Base-by-base conservation (phyloP, 805 yeast genomes). In the Metschnikowia sp. region DNA sequence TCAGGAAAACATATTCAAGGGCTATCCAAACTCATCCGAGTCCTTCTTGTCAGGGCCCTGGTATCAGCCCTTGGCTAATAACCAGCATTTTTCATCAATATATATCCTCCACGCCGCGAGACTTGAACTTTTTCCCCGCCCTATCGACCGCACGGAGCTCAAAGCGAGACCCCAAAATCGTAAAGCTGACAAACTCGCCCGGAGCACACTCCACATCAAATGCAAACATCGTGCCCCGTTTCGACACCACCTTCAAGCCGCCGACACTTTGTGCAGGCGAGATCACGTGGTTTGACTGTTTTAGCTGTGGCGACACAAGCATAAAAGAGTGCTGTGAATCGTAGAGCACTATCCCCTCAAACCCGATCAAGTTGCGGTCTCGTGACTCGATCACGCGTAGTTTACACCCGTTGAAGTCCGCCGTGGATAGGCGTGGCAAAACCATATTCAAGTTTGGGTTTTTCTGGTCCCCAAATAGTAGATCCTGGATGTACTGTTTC, bases 71-170 rank as follows among this genome's bases (percentile, higher is more conserved):
- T 3, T 15, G 18, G 18, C 18, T 15, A 15, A 15, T 2, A 15
- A 15, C 18, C 18, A 15, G 18, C 34, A 32, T 1, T 32, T 7
- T 13, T 32, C 35, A 32, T 39, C 54, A 66, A 47, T 69, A 39
- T 8, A 69, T 63, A 60, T 83, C 86, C 49, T 79, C 85, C 33
- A 87, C 88, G 31, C 79, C 77, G 55, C 85, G 94, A 48, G 83
- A 79, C 68, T 91, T 91, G 73, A 89, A 89, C 69, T 91, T 89
- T 57, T 86, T 80, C 22, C 84, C 87, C 0, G 96, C 82, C 48
- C 98, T 74, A 57, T 91, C 97, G 9, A 81, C 80, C 36, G 91
- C 75, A 62, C 95, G 76, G 50, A 83, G 78, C 50, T 82, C 81
- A 55, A 91, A 78, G 49, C 97, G 71, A 37, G 89, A 84, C 1